A percentile compares a stretch with the other conserved stretches of the same genome.
Conservation (phyloP, 1,139 yeast genomes). For the Debaryomyces psychrophilus region DNA sequence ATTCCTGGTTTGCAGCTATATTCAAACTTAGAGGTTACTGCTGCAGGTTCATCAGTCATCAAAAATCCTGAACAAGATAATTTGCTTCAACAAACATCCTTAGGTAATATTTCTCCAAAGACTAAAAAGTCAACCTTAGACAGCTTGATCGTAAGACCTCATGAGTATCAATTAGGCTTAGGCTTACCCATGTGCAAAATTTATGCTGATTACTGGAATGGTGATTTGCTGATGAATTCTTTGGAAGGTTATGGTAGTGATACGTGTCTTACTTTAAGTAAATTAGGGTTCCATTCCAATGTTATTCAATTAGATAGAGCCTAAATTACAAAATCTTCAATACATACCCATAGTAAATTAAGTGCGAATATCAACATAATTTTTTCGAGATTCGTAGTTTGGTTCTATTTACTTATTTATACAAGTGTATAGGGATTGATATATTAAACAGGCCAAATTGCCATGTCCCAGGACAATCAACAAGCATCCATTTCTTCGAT, state of each 20-base stretch:
- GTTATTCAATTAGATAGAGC: constrained; percentile 76
- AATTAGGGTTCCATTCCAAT: constrained; percentile 70
- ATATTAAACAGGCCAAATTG: neutral
- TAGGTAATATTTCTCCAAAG: constrained; percentile 39
- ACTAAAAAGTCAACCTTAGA: constrained; percentile 42
- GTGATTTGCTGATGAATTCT: constrained; percentile 78
- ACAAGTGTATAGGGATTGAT: neutral
- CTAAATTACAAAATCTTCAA: constrained; percentile 21
- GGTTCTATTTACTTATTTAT: neutral
- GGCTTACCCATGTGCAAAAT: constrained; percentile 91
- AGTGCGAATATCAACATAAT: constrained; percentile 8
- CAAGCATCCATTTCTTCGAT: constrained; percentile 31
- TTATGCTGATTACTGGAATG: constrained; percentile 96
- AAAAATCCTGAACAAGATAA: constrained; percentile 22
- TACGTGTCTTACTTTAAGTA: constrained; percentile 75
- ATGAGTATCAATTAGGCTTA: constrained; percentile 74
- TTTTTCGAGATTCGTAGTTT: neutral
- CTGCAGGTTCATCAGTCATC: constrained; percentile 44
- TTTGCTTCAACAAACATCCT: constrained; percentile 34
- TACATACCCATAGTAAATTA: constrained; percentile 5
- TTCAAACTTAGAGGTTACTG: constrained; percentile 43
- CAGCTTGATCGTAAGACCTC: constrained; percentile 67
- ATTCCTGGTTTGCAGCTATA: constrained; percentile 61
- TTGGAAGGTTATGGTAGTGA: constrained; percentile 92
- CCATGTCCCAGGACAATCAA: constrained; percentile 16